Evolutionary conservation across 2,329 filamentous ascomycete species (phyloP), one percentile per base, ranked within the genome.

Genomic region (Alternaria rosae): DNA sequence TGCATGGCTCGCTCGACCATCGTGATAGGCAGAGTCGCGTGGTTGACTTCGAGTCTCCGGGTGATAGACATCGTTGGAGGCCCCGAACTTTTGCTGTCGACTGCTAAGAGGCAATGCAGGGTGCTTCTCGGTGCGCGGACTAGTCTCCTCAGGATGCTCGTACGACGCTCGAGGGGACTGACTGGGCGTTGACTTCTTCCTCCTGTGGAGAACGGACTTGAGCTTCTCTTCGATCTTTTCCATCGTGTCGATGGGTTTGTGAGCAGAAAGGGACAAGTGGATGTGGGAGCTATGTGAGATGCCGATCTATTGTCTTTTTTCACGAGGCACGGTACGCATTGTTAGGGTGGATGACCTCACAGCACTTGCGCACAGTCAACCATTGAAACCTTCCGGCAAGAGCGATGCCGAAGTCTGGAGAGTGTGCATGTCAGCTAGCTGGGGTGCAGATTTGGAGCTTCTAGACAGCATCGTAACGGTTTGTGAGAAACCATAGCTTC

Each of bases 201-300:
- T 61, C 38, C 59, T 62, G 23, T 64, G 62, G 32, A 71, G 62
- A 25, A 70, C 54, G 17, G 64, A 48, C 57, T 67, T 70, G 25
- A 70, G 25, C 41, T 69, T 71, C 11, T 54, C 62, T 53, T 67
- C 69, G 20, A 70, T 21, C 38, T 69, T 71, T 21, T 54, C 62
- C 48, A 62, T 61, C 68, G 70, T 71, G 30, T 55, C 43, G 42
- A 54, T 13, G 43, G 20, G 12, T 35, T 21, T 13, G 12, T 25
- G 50, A 38, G 12, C 11, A 12, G 35, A 26, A 45, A 20, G 15
- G 15, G 28, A 59, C 12, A 23, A 20, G 35, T n/a, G 54, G n/a
- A 26, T 32, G 20, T 48, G 20, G 47, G 28, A 35, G 26, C 55
- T 51, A 54, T 32, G 50, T 43, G 58, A 15, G 17, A 47, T 53